Conservation (phyloP, 148 eudicot species). For the Rhododendron vialii region DNA sequence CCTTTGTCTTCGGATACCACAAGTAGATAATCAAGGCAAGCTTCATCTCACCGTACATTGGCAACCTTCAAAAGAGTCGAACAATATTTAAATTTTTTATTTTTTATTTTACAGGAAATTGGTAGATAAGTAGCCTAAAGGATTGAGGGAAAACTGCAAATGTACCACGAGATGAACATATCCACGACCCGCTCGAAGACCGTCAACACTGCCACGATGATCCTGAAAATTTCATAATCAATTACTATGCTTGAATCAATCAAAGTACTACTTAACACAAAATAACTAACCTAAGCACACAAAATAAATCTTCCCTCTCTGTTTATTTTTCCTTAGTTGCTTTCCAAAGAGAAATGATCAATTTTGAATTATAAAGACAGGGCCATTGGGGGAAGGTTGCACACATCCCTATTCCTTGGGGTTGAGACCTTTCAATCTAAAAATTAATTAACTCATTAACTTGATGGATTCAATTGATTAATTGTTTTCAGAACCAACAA, state of each 20-base stretch:
- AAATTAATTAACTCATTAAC: background rate
- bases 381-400: background rate
- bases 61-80: conserved; percentile 20
- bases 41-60: conserved; percentile 29
- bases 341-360: background rate
- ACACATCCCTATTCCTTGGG: background rate
- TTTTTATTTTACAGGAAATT: too few relatives aligned
- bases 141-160: background rate
- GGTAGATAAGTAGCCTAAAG: background rate
- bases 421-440: background rate
- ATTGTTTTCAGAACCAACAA: background rate
- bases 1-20: conserved; percentile 31
- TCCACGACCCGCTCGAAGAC: conserved; percentile 32
- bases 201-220: conserved; percentile 26
- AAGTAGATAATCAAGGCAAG: conserved; percentile 21
- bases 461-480: background rate
- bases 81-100: too few relatives aligned
- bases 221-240: conserved; percentile 19
- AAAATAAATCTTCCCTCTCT: background rate
- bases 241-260: background rate
- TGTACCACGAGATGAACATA: conserved; percentile 28
- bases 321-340: background rate
- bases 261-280: background rate
- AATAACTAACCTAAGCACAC: background rate
- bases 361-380: background rate